Conservation (phyloP, 768 basidiomycete species). For the Dendrothele bispora region DNA sequence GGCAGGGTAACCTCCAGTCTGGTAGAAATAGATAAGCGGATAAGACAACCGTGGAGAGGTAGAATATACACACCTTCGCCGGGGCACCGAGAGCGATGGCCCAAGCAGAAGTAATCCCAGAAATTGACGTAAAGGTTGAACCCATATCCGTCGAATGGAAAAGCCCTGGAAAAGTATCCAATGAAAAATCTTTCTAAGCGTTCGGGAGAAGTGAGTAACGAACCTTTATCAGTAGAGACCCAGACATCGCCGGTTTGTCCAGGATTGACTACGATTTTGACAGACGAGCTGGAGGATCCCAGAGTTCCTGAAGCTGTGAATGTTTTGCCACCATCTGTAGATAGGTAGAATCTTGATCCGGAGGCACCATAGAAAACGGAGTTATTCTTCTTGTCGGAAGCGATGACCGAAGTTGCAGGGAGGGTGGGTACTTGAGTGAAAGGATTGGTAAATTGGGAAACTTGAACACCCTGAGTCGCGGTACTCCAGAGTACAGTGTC, state of each 20-base stretch:
- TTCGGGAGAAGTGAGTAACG: neutral
- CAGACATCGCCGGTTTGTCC: conserved; percentile 59
- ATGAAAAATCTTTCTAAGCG: no score
- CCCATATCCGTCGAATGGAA: conserved; percentile 39
- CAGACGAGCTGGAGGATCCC: conserved; percentile 46
- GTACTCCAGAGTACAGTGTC: conserved; percentile 62
- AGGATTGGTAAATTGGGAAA: conserved; percentile 48
- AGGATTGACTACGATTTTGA: conserved; percentile 55
- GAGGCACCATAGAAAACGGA: conserved; percentile 61
- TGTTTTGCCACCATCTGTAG: conserved; percentile 54
- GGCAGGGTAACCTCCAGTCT: conserved; percentile 32
- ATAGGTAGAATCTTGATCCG: conserved; percentile 57
- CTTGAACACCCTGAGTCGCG: conserved; percentile 44
- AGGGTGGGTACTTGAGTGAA: conserved; percentile 53
- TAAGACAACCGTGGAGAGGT: neutral
- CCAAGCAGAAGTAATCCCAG: conserved; percentile 36
- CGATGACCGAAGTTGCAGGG: conserved; percentile 54
- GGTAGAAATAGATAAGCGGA: neutral
- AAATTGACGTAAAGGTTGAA: conserved; percentile 29
- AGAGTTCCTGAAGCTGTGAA: conserved; percentile 45
- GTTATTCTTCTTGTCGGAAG: conserved; percentile 61
- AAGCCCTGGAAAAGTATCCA: conserved; percentile 20
- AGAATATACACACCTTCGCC: conserved; percentile 4
- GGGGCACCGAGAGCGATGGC: conserved; percentile 39
- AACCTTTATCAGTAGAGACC: conserved; percentile 53